These are phyloP conservation scores for Cladophialophora chaetospira DNA, from an alignment of 2,329 filamentous ascomycete species.

Conservation along the genomic window DNA sequence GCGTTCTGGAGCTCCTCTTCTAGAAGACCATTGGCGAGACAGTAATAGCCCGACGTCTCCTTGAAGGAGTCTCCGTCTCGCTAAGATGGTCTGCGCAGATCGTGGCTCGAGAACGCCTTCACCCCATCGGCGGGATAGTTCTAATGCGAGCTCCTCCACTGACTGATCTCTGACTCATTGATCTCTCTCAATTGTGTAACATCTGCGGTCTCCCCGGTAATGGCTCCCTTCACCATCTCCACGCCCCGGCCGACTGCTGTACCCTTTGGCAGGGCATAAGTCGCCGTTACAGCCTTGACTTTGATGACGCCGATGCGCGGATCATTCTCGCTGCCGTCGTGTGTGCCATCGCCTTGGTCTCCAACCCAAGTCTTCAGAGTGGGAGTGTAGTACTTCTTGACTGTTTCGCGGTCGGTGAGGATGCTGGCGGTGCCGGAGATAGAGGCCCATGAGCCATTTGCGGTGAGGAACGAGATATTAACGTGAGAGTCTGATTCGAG, in stretches of 20 bases:
- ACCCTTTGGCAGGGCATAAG: constrained; percentile 67
- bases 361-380: constrained; percentile 81
- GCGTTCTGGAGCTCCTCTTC: no score
- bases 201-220: constrained; percentile 69
- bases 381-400: constrained; percentile 75
- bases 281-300: constrained; percentile 70
- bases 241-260: constrained; percentile 65
- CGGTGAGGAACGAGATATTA: constrained; percentile 79
- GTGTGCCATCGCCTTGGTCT: constrained; percentile 78
- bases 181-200: constrained; percentile 79
- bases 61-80: no score
- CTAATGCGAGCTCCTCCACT: constrained; percentile 21
- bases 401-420: constrained; percentile 66
- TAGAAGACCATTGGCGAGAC: no score
- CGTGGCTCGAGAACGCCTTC: no score
- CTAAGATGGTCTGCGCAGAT: neutral
- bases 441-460: constrained; percentile 80
- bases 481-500: constrained; percentile 70
- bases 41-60: no score
- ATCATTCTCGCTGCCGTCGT: constrained; percentile 79
- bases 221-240: constrained; percentile 73
- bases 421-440: constrained; percentile 73
- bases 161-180: constrained; percentile 61
- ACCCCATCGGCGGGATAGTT: neutral
- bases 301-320: constrained; percentile 80